Percentiles rank a stretch among this genome's conserved stretches.
These are phyloP conservation scores for Spergularia bocconei DNA, from an alignment of 148 eudicot genomes.

Conservation along the genomic window DNA sequence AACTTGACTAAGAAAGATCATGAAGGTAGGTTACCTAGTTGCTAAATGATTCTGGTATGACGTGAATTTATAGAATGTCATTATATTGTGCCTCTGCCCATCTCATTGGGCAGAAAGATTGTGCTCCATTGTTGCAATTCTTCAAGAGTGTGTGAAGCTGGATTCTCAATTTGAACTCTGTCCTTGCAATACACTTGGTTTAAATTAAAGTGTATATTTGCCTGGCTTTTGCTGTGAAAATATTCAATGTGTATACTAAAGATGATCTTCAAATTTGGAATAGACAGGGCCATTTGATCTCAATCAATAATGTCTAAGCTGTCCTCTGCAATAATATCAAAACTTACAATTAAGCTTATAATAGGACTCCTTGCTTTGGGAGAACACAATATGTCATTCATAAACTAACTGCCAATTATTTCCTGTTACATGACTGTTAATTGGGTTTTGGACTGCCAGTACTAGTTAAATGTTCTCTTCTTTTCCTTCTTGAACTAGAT, in stretches of 20 bases:
- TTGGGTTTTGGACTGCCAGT: background rate
- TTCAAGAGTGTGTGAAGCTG: background rate
- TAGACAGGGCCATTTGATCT: background rate
- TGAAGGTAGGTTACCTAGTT: conserved; percentile 54
- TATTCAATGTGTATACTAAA: background rate
- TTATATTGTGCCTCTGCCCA: background rate
- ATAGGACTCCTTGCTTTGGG: no score
- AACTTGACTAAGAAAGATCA: conserved; percentile 73
- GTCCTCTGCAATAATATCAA: no score
- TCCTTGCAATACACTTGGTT: background rate
- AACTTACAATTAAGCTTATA: no score
- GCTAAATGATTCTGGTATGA: conserved; percentile 7
- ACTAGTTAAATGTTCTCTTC: background rate
- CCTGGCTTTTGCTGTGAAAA: background rate
- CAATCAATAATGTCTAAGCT: no score
- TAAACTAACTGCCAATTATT: background rate
- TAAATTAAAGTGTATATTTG: background rate
- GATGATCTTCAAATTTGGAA: background rate
- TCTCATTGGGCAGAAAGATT: background rate
- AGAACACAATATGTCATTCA: no score
- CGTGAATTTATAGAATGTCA: background rate
- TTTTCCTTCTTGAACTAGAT: background rate
- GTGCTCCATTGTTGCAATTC: background rate
- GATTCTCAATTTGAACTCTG: background rate
- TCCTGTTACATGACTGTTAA: background rate